These are phyloP conservation scores for Planoprotostelium fungivorum DNA, from an alignment of 78 protist genomes.

Conservation along the genomic window DNA sequence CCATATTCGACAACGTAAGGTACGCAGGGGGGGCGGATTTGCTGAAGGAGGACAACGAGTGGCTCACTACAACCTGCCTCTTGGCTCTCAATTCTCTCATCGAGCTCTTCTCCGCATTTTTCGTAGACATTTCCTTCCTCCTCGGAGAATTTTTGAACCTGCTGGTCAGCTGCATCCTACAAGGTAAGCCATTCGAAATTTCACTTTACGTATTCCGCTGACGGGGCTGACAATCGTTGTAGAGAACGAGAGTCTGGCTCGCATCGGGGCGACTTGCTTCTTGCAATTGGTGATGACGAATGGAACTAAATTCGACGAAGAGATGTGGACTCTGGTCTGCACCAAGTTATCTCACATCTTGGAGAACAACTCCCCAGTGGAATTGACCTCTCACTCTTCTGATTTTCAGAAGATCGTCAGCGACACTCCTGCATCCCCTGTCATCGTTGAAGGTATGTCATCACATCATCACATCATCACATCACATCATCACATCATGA, in stretches of 20 bases:
- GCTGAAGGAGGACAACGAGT: slow-evolving; percentile 47
- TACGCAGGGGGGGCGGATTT: slow-evolving; percentile 44
- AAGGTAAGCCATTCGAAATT: slow-evolving; percentile 24
- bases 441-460: too few relatives aligned
- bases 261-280: slow-evolving; percentile 48
- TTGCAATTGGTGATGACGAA: slow-evolving; percentile 55
- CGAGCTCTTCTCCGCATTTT: slow-evolving; percentile 50
- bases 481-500: too few relatives aligned
- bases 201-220: not conserved
- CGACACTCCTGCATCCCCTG: not conserved
- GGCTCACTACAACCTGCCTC: slow-evolving; percentile 58
- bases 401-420: not conserved
- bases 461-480: too few relatives aligned
- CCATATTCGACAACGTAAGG: slow-evolving; percentile 82
- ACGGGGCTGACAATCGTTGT: not conserved
- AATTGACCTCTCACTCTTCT: slow-evolving; percentile 18
- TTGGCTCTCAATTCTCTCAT: slow-evolving; percentile 57
- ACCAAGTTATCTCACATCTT: slow-evolving; percentile 35
- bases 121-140: slow-evolving; percentile 57
- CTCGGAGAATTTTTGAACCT: slow-evolving; percentile 62
- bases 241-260: slow-evolving; percentile 42
- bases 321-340: slow-evolving; percentile 49
- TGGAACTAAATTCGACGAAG: slow-evolving; percentile 32
- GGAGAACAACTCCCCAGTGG: slow-evolving; percentile 37
- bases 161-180: slow-evolving; percentile 44